Conservation (phyloP, 495 filamentous ascomycete species). For the Hypoxylon cercidicola region DNA sequence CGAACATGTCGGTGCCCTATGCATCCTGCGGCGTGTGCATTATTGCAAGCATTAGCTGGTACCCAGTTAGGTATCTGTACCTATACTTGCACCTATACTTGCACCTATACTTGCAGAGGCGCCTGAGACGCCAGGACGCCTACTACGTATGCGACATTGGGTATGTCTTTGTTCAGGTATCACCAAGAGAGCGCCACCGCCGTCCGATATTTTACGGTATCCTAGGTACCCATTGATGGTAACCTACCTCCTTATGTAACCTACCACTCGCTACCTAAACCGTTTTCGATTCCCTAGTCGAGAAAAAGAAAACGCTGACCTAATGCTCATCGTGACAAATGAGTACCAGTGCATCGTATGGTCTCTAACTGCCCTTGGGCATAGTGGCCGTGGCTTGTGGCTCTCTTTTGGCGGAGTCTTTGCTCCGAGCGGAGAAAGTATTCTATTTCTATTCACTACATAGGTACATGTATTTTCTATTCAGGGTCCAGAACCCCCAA, state of each 20-base stretch:
- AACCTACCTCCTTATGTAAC: too few relatives aligned
- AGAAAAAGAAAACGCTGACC: background rate
- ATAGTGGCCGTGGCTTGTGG: slow-evolving; percentile 11
- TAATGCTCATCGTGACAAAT: slow-evolving; percentile 1
- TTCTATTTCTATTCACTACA: slow-evolving; percentile 14
- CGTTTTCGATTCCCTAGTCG: too few relatives aligned
- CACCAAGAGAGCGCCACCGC: slow-evolving; percentile 24
- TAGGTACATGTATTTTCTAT: too few relatives aligned
- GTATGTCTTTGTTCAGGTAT: slow-evolving; percentile 20
- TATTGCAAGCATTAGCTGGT: slow-evolving; percentile 32
- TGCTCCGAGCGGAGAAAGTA: slow-evolving; percentile 30
- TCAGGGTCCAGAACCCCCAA: slow-evolving; percentile 23
- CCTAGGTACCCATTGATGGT: background rate
- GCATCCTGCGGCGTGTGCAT: slow-evolving; percentile 31
- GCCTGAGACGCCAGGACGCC: background rate
- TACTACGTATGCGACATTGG: slow-evolving; percentile 28
- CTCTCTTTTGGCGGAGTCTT: slow-evolving; percentile 23
- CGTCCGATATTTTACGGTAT: slow-evolving; percentile 4
- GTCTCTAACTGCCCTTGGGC: background rate
- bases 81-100: background rate
- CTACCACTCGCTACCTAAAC: too few relatives aligned
- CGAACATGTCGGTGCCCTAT: slow-evolving; percentile 29
- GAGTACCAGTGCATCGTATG: background rate
- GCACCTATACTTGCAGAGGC: background rate
- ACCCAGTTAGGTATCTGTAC: slow-evolving; percentile 25